phyloP scores from a whole-genome alignment of 225 moss, liverwort and hornwort species.

The Straminergon stramineum region DNA sequence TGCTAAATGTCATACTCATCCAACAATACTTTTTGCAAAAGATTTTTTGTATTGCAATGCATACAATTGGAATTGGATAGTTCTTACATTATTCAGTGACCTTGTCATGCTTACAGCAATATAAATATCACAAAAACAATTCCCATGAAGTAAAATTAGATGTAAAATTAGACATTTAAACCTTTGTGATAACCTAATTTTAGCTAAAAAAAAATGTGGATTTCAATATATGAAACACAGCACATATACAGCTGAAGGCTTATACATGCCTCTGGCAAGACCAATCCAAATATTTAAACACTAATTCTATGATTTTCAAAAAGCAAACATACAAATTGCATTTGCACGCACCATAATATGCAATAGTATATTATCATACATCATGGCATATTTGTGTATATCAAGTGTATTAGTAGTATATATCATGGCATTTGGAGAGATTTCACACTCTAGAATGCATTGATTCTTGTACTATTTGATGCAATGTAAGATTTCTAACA shows the following conservation, averaged over 20 bases:
- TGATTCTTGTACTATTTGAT: not conserved
- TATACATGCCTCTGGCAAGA: not conserved
- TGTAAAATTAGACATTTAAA: not conserved
- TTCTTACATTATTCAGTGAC: not conserved
- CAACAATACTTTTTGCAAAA: not conserved
- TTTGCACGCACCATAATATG: not conserved
- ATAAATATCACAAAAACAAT: not conserved
- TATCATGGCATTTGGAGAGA: too few species aligned
- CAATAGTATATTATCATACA: not conserved
- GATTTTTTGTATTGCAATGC: not conserved
- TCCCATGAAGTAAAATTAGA: not conserved
- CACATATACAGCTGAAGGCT: rapidly evolving
- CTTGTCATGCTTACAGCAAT: not conserved
- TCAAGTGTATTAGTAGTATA: too few species aligned
- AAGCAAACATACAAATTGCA: not conserved
- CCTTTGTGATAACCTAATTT: not conserved
- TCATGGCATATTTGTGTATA: not conserved
- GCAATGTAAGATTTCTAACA: not conserved
- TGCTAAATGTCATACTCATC: not conserved
- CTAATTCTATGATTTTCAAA: not conserved
- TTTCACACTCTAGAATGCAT: too few species aligned
- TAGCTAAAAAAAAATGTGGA: not conserved
- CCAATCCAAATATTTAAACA: not conserved
- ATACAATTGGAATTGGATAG: not conserved
- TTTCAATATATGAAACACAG: not conserved